phyloP scores from a whole-genome alignment of 2,329 filamentous ascomycete genomes.

The Rutstroemia sp. region DNA sequence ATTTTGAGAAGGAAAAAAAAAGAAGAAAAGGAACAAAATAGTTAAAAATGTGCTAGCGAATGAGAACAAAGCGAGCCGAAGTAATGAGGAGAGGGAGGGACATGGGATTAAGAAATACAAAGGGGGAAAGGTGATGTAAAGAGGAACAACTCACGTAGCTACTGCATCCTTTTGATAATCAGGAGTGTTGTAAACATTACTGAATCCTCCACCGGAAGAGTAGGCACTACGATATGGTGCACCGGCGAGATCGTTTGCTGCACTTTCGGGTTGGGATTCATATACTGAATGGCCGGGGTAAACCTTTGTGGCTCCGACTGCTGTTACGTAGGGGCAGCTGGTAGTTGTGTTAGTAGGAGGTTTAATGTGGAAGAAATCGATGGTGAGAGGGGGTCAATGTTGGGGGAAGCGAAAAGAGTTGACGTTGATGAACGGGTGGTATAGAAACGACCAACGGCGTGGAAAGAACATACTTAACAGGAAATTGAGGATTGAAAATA shows the following conservation, averaged over 20 bases:
- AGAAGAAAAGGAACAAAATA: too few species aligned
- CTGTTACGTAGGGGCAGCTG: constrained; percentile 41
- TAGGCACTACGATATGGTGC: constrained; percentile 42
- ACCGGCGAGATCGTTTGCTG: constrained; percentile 27
- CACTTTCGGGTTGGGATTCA: constrained; percentile 37
- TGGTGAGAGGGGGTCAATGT: background rate
- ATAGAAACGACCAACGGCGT: too few species aligned
- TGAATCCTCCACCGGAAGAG: constrained; percentile 71
- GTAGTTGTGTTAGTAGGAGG: background rate
- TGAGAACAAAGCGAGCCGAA: too few species aligned
- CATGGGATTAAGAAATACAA: too few species aligned
- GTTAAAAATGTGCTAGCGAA: background rate
- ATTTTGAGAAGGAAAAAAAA: too few species aligned
- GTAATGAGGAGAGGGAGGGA: too few species aligned
- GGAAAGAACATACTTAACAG: constrained; percentile 13
- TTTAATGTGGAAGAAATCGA: background rate
- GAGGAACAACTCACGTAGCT: background rate
- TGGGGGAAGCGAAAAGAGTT: too few species aligned
- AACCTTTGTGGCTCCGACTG: constrained; percentile 45
- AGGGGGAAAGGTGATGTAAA: too few species aligned
- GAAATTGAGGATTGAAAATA: constrained; percentile 38
- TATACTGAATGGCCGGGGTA: constrained; percentile 29
- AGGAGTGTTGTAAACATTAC: constrained; percentile 41
- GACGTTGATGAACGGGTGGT: too few species aligned
- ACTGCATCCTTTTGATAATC: constrained; percentile 37